These are phyloP conservation scores for Cadophora luteo-olivacea DNA, from an alignment of 2,329 filamentous ascomycete species.

Conservation along the genomic window DNA sequence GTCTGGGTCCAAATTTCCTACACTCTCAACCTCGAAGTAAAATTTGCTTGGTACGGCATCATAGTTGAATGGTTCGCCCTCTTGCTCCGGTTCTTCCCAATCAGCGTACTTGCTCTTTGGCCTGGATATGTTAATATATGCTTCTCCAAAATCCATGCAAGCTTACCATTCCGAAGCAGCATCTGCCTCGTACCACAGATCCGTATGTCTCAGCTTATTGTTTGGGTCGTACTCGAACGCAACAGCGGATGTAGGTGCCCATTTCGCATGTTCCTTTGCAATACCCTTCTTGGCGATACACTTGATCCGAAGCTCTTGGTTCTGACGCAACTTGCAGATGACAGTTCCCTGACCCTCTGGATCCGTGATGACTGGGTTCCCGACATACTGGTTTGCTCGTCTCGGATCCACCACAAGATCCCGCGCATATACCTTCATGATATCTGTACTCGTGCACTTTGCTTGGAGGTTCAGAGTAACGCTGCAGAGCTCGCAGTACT, in stretches of 20 bases:
- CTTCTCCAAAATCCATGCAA: slow-evolving; percentile 6
- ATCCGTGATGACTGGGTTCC: slow-evolving; percentile 84
- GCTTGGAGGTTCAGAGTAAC: slow-evolving; percentile 86
- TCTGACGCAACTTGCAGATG: slow-evolving; percentile 88
- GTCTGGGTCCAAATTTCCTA: slow-evolving; percentile 88
- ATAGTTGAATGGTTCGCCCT: slow-evolving; percentile 90
- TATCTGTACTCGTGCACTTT: slow-evolving; percentile 82
- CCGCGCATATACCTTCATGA: slow-evolving; percentile 93
- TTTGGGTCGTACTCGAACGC: slow-evolving; percentile 98
- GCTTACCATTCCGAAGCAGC: slow-evolving; percentile 82
- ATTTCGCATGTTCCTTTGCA: slow-evolving; percentile 98
- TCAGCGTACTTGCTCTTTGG: slow-evolving; percentile 81
- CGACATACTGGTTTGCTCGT: slow-evolving; percentile 76
- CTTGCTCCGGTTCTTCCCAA: slow-evolving; percentile 79
- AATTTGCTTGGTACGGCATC: slow-evolving; percentile 84
- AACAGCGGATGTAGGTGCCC: slow-evolving; percentile 90
- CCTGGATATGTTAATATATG: slow-evolving; percentile 54
- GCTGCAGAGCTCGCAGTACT: slow-evolving; percentile 91
- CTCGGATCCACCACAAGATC: slow-evolving; percentile 78
- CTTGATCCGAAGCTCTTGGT: slow-evolving; percentile 87
- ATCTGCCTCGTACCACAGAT: slow-evolving; percentile 94
- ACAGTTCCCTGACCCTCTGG: slow-evolving; percentile 81
- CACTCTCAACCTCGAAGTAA: slow-evolving; percentile 92
- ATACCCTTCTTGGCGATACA: slow-evolving; percentile 99
- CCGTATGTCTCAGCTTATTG: slow-evolving; percentile 91